Percentiles rank a stretch among this genome's conserved stretches.
These are phyloP conservation scores for Phytophthora crassamura DNA, from an alignment of 352 stramenopile species.

Conservation along the genomic window DNA sequence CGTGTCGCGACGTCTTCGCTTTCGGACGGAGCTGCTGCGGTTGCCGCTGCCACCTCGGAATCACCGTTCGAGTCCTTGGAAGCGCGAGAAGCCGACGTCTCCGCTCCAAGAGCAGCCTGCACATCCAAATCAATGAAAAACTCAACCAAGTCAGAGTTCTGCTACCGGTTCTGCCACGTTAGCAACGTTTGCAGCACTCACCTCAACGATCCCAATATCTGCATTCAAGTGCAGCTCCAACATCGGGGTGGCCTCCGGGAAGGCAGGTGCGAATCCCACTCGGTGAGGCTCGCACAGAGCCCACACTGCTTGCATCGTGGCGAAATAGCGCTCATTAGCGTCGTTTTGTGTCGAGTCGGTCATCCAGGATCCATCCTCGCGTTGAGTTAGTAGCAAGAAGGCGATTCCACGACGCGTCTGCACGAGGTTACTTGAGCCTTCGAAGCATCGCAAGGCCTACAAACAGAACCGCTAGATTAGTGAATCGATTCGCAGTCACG, in stretches of 20 bases:
- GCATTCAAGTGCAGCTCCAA: constrained; percentile 73
- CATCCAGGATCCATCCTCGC: constrained; percentile 66
- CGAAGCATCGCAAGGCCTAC: constrained; percentile 81
- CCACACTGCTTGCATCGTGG: constrained; percentile 58
- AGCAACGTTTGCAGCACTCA: constrained; percentile 12
- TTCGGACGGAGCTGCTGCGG: constrained; percentile 16
- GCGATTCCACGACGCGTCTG: constrained; percentile 71
- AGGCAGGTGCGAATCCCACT: constrained; percentile 71
- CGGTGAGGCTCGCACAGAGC: constrained; percentile 53
- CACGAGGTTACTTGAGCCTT: constrained; percentile 72
- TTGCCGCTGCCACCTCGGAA: constrained; percentile 34
- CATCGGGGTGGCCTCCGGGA: constrained; percentile 53
- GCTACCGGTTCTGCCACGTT: background rate
- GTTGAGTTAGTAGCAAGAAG: constrained; percentile 69
- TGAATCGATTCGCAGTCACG: background rate
- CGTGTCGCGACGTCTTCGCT: constrained; percentile 70
- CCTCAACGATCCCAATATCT: constrained; percentile 40
- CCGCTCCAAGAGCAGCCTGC: constrained; percentile 5
- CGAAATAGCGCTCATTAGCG: constrained; percentile 45
- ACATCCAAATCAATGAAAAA: constrained; percentile 8
- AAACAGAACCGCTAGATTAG: constrained; percentile 3
- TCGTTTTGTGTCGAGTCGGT: constrained; percentile 28
- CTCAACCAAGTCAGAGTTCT: constrained; percentile 16
- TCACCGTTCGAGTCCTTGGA: constrained; percentile 7
- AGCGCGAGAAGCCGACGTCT: background rate